Conservation (phyloP, 805 yeast species). For the Schizosaccharomyces lindneri region DNA sequence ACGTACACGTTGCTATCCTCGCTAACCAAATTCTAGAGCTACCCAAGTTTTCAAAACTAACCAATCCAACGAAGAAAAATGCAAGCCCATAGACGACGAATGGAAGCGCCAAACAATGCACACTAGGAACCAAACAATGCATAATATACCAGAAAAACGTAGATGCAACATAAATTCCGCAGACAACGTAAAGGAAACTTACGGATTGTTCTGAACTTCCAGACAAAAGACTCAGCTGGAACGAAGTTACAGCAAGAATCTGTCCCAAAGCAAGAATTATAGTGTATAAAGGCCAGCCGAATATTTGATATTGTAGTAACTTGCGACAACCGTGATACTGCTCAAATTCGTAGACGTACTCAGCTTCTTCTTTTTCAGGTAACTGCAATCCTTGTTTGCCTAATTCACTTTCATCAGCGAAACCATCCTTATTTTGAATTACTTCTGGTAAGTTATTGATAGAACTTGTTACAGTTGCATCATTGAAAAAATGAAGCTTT, state of each 20-base stretch:
- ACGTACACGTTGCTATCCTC: neutral
- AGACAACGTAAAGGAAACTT: neutral
- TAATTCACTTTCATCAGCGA: no score
- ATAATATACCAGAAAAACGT: neutral
- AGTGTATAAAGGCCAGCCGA: slow-evolving; percentile 1
- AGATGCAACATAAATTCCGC: neutral
- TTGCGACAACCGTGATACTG: neutral
- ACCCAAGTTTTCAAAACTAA: neutral
- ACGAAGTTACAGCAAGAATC: slow-evolving; percentile 1
- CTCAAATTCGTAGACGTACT: neutral
- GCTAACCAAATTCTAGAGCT: neutral
- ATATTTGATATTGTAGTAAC: neutral
- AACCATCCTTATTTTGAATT: no score
- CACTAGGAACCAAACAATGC: neutral
- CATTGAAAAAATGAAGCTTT: neutral
- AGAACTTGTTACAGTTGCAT: neutral
- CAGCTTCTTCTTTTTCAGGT: neutral
- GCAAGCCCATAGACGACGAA: slow-evolving; percentile 1
- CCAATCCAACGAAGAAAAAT: neutral
- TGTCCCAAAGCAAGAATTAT: slow-evolving; percentile 2
- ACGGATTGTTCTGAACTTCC: neutral
- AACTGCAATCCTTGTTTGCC: no score
- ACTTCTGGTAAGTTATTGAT: no score
- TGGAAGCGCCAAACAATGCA: neutral
- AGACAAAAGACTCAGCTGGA: neutral